Base-by-base conservation (phyloP, 129 eudicot species). In the Flaveria bidentis region DNA sequence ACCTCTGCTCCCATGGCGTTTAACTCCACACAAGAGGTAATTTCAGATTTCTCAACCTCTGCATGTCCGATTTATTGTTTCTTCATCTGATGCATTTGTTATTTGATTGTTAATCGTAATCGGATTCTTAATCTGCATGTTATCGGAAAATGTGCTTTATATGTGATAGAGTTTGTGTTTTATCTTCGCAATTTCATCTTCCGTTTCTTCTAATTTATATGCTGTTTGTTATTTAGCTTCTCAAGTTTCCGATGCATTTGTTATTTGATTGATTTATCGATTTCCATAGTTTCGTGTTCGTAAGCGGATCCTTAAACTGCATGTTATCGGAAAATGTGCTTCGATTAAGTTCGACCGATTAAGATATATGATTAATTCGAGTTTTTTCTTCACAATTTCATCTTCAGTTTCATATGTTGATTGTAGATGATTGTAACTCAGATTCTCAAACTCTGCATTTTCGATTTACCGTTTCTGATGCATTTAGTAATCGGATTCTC, bases 21-120 rank as follows among this genome's bases (percentile, higher is more conserved):
- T 63, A 50, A 47, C 50, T 75, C 79, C 46, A 75, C 79, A 75
- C 79, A 63, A 75, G 2, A 76, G 65, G 80, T 76, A 4, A 46
- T 12, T 49, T 62, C 72, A 75, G 13, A 49, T 30, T 5, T 62
- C 71, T 74, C 70, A 74, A 14, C 0, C 68, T 73, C 51, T 61
- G 60, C 79, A 61, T 75, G n/a, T 46, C n/a, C 49, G 33, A 28
- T 47, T 75, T 18, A 5, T 26, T 1, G 16, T 58, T 75, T 46
- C 62, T 47, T 75, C 58, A 62, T 10, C 79, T 11, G 20, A 60
- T 42, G 6, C 57, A 20, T 70, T 53, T 53, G 10, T n/a, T 53
- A 53, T 0, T 33, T 51, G 23, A 53, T 26, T 50, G 5, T 58
- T 55, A 12, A 46, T 77, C 68, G 15, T 53, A 20, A 53, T 56